Evolutionary conservation across 2,329 filamentous ascomycete species (phyloP).

Genomic region (Fusarium setosum): DNA sequence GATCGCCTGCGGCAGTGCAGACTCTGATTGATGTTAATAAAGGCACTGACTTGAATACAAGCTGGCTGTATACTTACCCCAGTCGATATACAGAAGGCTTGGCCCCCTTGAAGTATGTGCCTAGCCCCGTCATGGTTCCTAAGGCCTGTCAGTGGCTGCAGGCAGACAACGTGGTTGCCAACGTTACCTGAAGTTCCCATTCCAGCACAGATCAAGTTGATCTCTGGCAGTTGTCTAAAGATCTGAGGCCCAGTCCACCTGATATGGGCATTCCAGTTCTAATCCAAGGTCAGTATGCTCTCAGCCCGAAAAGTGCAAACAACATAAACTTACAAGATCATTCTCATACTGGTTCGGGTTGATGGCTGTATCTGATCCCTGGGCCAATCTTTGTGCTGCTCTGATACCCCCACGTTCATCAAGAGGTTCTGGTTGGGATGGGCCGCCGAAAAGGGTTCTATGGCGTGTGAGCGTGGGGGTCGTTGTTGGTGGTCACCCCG

Average conservation of each 20-base stretch:
- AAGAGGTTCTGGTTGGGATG: constrained; percentile 65
- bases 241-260: constrained; percentile 71
- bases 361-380: constrained; percentile 54
- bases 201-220: constrained; percentile 65
- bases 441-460: constrained; percentile 67
- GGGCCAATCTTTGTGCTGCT: constrained; percentile 55
- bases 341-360: constrained; percentile 70
- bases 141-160: not conserved
- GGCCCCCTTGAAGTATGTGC: constrained; percentile 60
- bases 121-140: constrained; percentile 61
- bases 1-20: constrained; percentile 66
- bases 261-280: constrained; percentile 66
- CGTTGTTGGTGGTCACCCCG: too few species aligned
- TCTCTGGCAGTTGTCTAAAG: constrained; percentile 64
- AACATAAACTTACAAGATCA: constrained; percentile 47
- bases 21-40: constrained; percentile 52
- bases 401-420: constrained; percentile 66
- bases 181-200: constrained; percentile 67
- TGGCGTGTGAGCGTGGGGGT: not conserved
- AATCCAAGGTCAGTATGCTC: not conserved
- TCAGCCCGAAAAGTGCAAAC: rapidly evolving
- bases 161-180: constrained; percentile 34
- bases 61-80: constrained; percentile 31
- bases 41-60: rapidly evolving
- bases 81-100: constrained; percentile 60